Evolutionary conservation across 129 eudicot species (phyloP), one percentile per base, ranked within the genome.

Genomic region (Lonicera japonica): DNA sequence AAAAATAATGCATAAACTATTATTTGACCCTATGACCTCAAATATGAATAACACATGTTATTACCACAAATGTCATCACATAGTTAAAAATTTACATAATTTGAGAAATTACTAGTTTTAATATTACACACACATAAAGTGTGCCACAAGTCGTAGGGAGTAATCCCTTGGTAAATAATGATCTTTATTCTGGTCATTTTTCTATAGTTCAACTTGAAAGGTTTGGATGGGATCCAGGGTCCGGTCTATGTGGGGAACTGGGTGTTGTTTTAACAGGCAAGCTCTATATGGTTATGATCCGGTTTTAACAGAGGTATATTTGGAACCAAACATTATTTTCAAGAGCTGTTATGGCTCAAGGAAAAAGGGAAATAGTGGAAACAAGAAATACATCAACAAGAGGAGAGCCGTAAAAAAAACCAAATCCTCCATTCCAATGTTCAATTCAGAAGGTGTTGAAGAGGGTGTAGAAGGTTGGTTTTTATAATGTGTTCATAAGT

Each of bases 231-330:
- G 22, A 81, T 89, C 64, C 96, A 89, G 78, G 96, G 96, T 19
- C 96, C 96, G 2, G 95, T 89, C 36, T 89, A 89, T 58, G 96
- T 89, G 81, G 96, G 96, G 34, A n/a, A 89, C 96, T 25, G 96
- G 96, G 40, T 89, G 96, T 56, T 85, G 94, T 70, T 89, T 89
- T 73, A 85, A 85, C 29, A 76, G 96, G 67, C 94, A 80, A 78
- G 96, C 96, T 53, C 66, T 89, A 22, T 89, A 89, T 43, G 96
- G 96, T 53, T 89, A 85, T 56, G 95, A 89, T 70, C 96, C 96
- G 0, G 81, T 88, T 9, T 72, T 88, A 74, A 76, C 94, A 10
- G 89, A 84, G 66, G 89, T 83, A 43, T 94, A 88, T 69, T 55
- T 88, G 59, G 84, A 88, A 58, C 96, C 96, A 61, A 88, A 88